Base-by-base conservation (phyloP, 1,284 basidiomycete species). In the Schizophyllum amplum region DNA sequence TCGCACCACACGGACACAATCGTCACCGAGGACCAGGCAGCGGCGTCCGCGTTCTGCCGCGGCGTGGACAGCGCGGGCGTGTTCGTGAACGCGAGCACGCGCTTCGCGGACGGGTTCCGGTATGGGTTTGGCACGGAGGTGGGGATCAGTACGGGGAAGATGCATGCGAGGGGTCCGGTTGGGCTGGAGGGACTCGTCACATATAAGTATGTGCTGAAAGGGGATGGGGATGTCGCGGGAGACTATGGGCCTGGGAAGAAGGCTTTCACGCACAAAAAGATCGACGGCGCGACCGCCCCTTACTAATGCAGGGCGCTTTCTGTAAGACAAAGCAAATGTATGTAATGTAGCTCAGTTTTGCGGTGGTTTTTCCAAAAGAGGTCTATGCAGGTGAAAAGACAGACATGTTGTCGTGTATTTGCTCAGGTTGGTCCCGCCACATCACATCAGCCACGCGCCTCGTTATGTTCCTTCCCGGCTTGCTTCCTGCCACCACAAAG, bases 81-180 rank as follows among this genome's bases (percentile, higher is more conserved):
- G 6, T 99, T 91, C 66, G 83, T 98, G 61, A 99, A 99, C 66
- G 92, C 94, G 2, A 92, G 87, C 62, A 97, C 97, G 6, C 82
- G 97, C 51, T 99, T 99, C 67, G 90, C 95, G 0, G 97, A 99
- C 71, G 97, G 97, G 1, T 98, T 96, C 72, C 75, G 97, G 57
- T 99, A 94, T 71, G 97, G 97, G 0, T 92, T 98, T 62, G 97
- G 97, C 1, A 96, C 97, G 1, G 97, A 99, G 72, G 96, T 99
- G 1, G 97, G 97, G 7, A 98, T 99, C 67, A 91, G 88, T 68
- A 99, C 97, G 0, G 94, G 94, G 1, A 87, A 92, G 65, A 98
- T 97, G 55, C 97, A 99, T 67, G 96, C 97, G 1, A 79, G 97
- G 25, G 97, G 97, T 1, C 97, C 97, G 0, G 97, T 99, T 1